phyloP scores from a whole-genome alignment of 2,329 filamentous ascomycete genomes.

The Trichophyton mentagrophytes region DNA sequence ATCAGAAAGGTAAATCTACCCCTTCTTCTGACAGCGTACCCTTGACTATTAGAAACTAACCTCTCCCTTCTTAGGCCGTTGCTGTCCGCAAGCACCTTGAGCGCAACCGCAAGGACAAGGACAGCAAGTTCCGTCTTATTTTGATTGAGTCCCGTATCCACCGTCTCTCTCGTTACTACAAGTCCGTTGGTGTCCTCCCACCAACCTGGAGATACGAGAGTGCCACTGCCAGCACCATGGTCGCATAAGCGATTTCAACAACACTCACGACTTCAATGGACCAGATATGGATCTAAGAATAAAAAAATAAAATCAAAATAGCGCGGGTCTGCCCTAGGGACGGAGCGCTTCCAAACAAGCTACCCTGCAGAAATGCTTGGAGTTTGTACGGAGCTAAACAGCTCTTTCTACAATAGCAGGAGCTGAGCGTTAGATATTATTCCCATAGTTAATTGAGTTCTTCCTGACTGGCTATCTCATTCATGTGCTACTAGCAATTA shows the following conservation, averaged over 20 bases:
- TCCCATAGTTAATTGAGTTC: not conserved
- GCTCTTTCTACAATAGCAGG: not conserved
- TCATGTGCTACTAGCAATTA: not conserved
- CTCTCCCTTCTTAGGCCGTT: slow-evolving; percentile 53
- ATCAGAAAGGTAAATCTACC: slow-evolving; percentile 82
- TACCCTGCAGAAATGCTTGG: not conserved
- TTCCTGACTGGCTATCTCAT: not conserved
- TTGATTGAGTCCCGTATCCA: slow-evolving; percentile 99
- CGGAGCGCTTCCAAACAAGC: not conserved
- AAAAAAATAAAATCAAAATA: not conserved
- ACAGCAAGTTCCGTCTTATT: slow-evolving; percentile 99
- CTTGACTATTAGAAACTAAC: not conserved
- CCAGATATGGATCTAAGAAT: not conserved
- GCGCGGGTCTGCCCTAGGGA: not conserved
- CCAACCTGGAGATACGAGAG: slow-evolving; percentile 99
- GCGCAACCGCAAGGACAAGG: slow-evolving; percentile 99
- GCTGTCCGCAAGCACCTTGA: slow-evolving; percentile 99
- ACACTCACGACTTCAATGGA: not conserved
- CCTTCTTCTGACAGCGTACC: not conserved
- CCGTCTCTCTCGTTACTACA: slow-evolving; percentile 99
- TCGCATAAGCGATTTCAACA: slow-evolving; percentile 53
- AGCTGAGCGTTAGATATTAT: slow-evolving; percentile 1
- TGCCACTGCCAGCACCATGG: slow-evolving; percentile 86
- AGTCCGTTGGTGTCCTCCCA: slow-evolving; percentile 71
- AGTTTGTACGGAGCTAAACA: not conserved